phyloP scores from a whole-genome alignment of 176 grass and related monocot species.

The Alloteropsis semialata region DNA sequence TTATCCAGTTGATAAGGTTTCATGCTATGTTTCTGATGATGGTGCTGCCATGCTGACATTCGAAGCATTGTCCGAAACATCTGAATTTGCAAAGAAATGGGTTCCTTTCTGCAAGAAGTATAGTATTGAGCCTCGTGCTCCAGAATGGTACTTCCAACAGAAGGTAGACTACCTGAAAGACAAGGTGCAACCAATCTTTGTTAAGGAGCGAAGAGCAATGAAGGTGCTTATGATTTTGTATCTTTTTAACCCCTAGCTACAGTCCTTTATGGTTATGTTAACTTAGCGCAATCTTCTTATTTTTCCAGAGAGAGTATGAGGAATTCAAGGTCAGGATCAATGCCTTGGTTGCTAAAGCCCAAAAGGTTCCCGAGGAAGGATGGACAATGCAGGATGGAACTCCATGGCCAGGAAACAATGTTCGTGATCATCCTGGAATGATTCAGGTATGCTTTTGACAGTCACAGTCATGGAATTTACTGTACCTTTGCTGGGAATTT shows the following conservation, averaged over 20 bases:
- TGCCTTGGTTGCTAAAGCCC: slow-evolving; percentile 87
- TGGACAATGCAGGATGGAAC: slow-evolving; percentile 98
- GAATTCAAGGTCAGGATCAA: slow-evolving; percentile 95
- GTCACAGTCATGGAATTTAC: neutral
- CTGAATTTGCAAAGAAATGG: slow-evolving; percentile 99
- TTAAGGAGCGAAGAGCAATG: slow-evolving; percentile 85
- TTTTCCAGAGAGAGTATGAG: slow-evolving; percentile 79
- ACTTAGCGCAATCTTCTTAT: slow-evolving; percentile 5
- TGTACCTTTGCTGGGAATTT: neutral
- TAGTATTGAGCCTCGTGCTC: slow-evolving; percentile 74
- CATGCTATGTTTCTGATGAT: slow-evolving; percentile 98
- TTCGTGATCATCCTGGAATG: slow-evolving; percentile 94
- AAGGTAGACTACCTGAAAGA: slow-evolving; percentile 95
- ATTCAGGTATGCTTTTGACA: slow-evolving; percentile 82
- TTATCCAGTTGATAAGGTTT: slow-evolving; percentile 88
- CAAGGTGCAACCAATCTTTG: slow-evolving; percentile 61
- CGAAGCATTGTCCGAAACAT: slow-evolving; percentile 89
- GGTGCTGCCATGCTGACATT: slow-evolving; percentile 95
- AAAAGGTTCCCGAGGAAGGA: slow-evolving; percentile 92
- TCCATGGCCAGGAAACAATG: slow-evolving; percentile 90
- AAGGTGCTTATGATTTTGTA: slow-evolving; percentile 54
- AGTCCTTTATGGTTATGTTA: neutral
- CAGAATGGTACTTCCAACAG: slow-evolving; percentile 86
- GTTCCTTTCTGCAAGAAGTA: slow-evolving; percentile 88
- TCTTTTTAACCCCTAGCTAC: slow-evolving; percentile 17